Percentiles rank a stretch among this genome's conserved stretches.
These are phyloP conservation scores for Paecilomyces fulvus DNA, from an alignment of 2,329 filamentous ascomycete species.

Conservation along the genomic window DNA sequence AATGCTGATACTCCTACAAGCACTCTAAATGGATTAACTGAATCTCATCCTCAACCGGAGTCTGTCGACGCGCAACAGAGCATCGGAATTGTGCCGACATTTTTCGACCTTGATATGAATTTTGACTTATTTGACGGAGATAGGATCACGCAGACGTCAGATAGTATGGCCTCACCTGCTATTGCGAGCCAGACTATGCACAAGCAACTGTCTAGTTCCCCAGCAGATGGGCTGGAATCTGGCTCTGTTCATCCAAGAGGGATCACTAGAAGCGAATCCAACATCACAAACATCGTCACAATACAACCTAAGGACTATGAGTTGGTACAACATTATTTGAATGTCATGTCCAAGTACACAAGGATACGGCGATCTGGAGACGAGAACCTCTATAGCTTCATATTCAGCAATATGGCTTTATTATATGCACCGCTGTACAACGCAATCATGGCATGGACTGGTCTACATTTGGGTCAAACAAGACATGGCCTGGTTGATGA, in stretches of 20 bases:
- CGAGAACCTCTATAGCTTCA: background rate
- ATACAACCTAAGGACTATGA: background rate
- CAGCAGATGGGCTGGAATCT: background rate
- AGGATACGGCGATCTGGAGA: background rate
- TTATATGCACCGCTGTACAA: background rate
- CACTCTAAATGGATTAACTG: background rate
- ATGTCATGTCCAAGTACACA: background rate
- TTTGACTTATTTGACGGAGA: background rate
- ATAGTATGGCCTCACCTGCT: background rate
- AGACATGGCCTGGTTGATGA: background rate
- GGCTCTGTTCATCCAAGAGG: background rate
- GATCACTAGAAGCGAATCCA: background rate
- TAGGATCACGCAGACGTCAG: background rate
- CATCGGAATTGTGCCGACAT: background rate
- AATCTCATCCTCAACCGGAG: background rate
- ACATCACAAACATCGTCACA: background rate
- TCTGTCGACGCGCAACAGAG: background rate
- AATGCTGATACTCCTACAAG: background rate
- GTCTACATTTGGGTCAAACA: background rate
- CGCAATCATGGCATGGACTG: background rate
- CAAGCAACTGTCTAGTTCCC: background rate
- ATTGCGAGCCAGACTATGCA: background rate
- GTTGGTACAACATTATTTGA: background rate
- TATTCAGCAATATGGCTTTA: background rate
- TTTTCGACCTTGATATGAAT: background rate